A percentile compares a stretch with the other conserved stretches of the same genome.
Conservation (phyloP, 768 basidiomycete genomes). For the Tricholomella constricta region DNA sequence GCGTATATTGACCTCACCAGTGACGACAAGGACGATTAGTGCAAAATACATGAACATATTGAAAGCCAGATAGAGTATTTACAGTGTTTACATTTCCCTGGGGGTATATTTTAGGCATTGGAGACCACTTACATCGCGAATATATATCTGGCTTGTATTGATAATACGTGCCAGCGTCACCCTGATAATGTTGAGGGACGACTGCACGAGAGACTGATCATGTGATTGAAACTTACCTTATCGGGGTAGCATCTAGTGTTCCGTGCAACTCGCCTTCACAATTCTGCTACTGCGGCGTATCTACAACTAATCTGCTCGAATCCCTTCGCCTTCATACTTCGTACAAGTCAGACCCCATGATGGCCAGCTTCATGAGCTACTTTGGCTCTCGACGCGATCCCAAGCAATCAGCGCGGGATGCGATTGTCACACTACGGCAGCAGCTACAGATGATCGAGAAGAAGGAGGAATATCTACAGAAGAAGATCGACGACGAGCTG, state of each 20-base stretch:
- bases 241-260: constrained; percentile 32
- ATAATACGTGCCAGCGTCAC: not conserved
- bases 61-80: not conserved
- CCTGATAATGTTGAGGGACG: too few relatives aligned
- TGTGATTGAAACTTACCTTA: constrained; percentile 31
- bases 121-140: constrained; percentile 4
- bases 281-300: constrained; percentile 16
- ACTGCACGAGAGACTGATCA: too few relatives aligned
- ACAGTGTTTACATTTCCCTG: not conserved
- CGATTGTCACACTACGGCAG: constrained; percentile 90
- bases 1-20: constrained; percentile 22
- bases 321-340: constrained; percentile 7
- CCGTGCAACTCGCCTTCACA: constrained; percentile 4
- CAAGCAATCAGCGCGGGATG: constrained; percentile 84
- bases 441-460: constrained; percentile 98
- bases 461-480: constrained; percentile 96
- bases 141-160: constrained; percentile 6
- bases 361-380: constrained; percentile 83
- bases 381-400: constrained; percentile 84
- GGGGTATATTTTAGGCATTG: not conserved
- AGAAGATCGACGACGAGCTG: constrained; percentile 94
- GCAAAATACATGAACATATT: constrained; percentile 5
- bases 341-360: constrained; percentile 42
- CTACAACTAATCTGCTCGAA: constrained; percentile 12
- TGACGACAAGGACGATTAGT: constrained; percentile 35